Conservation (phyloP, 2,329 filamentous ascomycete genomes). For the Hypoxylon sp. region DNA sequence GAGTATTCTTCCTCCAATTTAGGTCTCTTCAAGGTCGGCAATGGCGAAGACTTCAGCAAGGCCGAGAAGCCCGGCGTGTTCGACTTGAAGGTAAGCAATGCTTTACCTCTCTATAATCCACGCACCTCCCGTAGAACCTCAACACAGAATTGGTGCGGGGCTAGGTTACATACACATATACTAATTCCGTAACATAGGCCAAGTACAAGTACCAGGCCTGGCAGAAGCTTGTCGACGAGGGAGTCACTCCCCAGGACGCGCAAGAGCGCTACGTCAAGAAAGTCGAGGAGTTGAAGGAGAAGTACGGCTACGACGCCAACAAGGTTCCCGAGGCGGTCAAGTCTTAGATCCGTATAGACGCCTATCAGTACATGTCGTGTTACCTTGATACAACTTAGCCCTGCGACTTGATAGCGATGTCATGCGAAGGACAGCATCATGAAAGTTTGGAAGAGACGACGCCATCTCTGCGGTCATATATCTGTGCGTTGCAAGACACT, state of each 20-base stretch:
- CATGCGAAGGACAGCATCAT: constrained; percentile 12
- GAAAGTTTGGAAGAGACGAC: constrained; percentile 2
- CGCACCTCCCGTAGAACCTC: not conserved
- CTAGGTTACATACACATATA: not conserved
- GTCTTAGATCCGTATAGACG: constrained; percentile 16
- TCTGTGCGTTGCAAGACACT: constrained; percentile 8
- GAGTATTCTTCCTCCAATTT: not conserved
- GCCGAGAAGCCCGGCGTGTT: constrained; percentile 76
- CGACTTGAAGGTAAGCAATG: constrained; percentile 71
- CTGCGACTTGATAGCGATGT: constrained; percentile 14
- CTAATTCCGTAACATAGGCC: constrained; percentile 62
- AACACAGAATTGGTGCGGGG: not conserved
- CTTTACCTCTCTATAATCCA: not conserved
- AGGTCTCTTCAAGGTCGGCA: constrained; percentile 72
- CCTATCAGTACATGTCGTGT: constrained; percentile 2
- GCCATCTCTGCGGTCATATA: constrained; percentile 11
- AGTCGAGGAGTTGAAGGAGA: constrained; percentile 78
- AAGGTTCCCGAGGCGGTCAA: constrained; percentile 72
- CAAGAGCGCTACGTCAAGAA: constrained; percentile 82
- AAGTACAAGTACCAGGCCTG: constrained; percentile 87
- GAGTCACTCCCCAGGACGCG: constrained; percentile 72
- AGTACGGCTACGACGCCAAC: constrained; percentile 75
- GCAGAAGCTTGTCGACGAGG: constrained; percentile 76
- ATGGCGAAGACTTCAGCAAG: constrained; percentile 67
- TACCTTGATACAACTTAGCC: constrained; percentile 10